Evolutionary conservation across 306 rosid genomes (phyloP).

Genomic region (Ormosia emarginata): DNA sequence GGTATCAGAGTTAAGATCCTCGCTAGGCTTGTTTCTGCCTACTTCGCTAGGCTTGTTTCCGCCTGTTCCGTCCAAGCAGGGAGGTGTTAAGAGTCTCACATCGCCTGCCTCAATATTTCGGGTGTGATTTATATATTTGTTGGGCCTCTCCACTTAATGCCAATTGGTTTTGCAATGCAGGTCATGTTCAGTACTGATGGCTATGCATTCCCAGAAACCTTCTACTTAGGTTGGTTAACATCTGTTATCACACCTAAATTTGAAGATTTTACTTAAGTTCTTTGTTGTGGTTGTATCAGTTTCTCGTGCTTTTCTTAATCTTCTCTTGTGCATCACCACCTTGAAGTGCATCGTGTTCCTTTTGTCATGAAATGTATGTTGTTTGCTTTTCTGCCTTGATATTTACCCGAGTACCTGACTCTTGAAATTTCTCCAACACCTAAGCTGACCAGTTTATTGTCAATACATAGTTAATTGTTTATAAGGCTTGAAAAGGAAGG

Average conservation of each 20-base stretch:
- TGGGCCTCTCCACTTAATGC: too few relatives aligned
- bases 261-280: background rate
- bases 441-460: background rate
- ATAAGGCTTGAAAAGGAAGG: background rate
- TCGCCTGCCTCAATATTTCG: too few relatives aligned
- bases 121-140: too few relatives aligned
- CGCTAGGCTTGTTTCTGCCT: too few relatives aligned
- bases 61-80: too few relatives aligned
- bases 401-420: background rate
- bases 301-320: background rate
- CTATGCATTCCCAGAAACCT: constrained; percentile 78
- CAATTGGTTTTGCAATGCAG: constrained; percentile 70
- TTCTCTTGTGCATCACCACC: background rate
- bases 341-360: background rate
- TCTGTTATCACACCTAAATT: background rate
- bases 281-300: background rate
- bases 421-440: background rate
- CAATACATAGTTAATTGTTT: background rate
- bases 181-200: constrained; percentile 96
- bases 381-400: constrained; percentile 1
- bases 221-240: constrained; percentile 69
- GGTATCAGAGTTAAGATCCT: too few relatives aligned
- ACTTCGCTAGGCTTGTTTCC: too few relatives aligned
- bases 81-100: too few relatives aligned
- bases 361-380: background rate